Evolutionary conservation across 148 eudicot genomes (phyloP).

Genomic region (Nepenthes gracilis): DNA sequence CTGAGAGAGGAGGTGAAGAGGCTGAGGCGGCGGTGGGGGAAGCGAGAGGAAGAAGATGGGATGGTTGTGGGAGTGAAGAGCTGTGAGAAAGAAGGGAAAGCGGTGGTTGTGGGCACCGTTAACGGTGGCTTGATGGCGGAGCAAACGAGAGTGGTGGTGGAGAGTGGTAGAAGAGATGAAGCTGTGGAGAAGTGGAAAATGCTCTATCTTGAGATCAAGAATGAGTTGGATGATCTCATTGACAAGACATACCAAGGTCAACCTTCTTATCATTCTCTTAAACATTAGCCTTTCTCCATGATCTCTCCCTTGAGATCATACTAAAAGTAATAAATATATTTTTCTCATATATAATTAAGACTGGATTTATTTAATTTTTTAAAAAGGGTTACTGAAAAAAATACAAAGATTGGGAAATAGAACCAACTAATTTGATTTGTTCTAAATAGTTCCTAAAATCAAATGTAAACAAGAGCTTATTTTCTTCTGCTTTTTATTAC

Average conservation of each 20-base stretch:
- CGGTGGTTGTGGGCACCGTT: slow-evolving; percentile 2
- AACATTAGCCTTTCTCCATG: not conserved
- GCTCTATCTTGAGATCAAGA: slow-evolving; percentile 71
- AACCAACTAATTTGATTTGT: too few species aligned
- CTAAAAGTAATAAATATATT: too few species aligned
- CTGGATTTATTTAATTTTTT: too few species aligned
- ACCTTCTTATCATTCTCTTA: not conserved
- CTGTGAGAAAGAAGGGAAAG: not conserved
- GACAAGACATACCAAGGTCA: slow-evolving; percentile 67
- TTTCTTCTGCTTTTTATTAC: too few species aligned
- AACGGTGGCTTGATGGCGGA: slow-evolving; percentile 19
- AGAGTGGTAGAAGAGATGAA: slow-evolving; percentile 51
- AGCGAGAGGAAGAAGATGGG: slow-evolving; percentile 22
- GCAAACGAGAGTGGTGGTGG: slow-evolving; percentile 39
- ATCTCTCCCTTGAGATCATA: not conserved
- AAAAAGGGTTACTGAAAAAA: too few species aligned
- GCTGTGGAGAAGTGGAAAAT: slow-evolving; percentile 75
- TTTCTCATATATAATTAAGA: too few species aligned
- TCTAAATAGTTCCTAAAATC: too few species aligned
- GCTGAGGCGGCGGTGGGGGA: slow-evolving; percentile 25
- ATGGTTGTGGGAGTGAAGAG: slow-evolving; percentile 8
- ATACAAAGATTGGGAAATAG: too few species aligned
- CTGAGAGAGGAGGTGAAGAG: slow-evolving; percentile 36
- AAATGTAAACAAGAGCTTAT: too few species aligned
- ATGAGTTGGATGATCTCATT: slow-evolving; percentile 76